phyloP scores from a whole-genome alignment of 2,329 filamentous ascomycete species.

The Fusarium sp. region DNA sequence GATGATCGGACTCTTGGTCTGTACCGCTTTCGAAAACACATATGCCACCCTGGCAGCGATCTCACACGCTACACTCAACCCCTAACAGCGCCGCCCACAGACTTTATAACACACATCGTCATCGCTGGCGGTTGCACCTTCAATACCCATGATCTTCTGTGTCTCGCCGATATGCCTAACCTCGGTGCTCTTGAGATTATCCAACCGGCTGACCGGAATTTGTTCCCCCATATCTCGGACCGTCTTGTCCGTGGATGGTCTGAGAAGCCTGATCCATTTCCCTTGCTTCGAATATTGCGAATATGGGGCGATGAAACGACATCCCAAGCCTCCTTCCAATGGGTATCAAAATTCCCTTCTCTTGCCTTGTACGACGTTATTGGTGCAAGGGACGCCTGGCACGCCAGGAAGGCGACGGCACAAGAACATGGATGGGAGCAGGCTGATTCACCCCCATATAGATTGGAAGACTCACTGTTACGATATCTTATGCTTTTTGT shows the following conservation, averaged over 20 bases:
- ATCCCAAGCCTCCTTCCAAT: slow-evolving; percentile 56
- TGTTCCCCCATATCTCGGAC: slow-evolving; percentile 58
- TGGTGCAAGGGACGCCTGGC: slow-evolving; percentile 54
- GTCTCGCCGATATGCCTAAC: slow-evolving; percentile 58
- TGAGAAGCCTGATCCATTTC: slow-evolving; percentile 57
- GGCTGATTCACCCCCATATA: slow-evolving; percentile 37
- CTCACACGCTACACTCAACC: slow-evolving; percentile 55
- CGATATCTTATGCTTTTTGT: slow-evolving; percentile 54
- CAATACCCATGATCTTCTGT: slow-evolving; percentile 55
- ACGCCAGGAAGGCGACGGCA: slow-evolving; percentile 40
- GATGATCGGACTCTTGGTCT: slow-evolving; percentile 53
- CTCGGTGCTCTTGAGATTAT: slow-evolving; percentile 63
- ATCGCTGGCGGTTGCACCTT: slow-evolving; percentile 55
- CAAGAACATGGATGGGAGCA: slow-evolving; percentile 52
- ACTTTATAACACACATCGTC: slow-evolving; percentile 58
- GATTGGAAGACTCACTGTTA: slow-evolving; percentile 51
- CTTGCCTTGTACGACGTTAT: slow-evolving; percentile 60
- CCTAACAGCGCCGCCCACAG: slow-evolving; percentile 51
- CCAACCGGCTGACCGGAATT: slow-evolving; percentile 50
- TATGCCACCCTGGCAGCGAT: slow-evolving; percentile 52
- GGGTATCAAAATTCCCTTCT: slow-evolving; percentile 58
- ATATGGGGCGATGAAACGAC: slow-evolving; percentile 59
- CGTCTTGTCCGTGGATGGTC: slow-evolving; percentile 62
- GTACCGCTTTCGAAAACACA: slow-evolving; percentile 56
- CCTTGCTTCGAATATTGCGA: slow-evolving; percentile 59